These are phyloP conservation scores for Entomortierella chlamydospora DNA, from an alignment of 192 early-diverging fungal genomes.

Conservation along the genomic window DNA sequence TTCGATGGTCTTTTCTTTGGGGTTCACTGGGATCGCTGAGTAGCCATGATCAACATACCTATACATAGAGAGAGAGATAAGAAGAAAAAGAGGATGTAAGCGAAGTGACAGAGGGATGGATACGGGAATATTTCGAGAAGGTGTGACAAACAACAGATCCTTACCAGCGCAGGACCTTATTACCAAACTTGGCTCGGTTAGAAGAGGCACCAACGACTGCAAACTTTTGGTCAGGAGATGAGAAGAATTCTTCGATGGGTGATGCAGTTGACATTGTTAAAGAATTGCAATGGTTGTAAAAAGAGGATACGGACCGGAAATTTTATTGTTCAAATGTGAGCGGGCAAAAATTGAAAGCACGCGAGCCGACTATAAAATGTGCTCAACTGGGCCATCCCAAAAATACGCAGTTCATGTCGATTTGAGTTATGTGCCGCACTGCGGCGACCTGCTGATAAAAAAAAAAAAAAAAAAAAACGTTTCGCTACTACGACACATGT, in stretches of 20 bases:
- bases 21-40: slow-evolving; percentile 49
- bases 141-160: no score
- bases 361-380: no score
- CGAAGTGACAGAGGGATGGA: neutral
- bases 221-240: slow-evolving; percentile 60
- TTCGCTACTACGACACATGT: no score
- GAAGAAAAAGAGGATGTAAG: neutral
- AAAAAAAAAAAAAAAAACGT: no score
- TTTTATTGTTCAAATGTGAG: no score
- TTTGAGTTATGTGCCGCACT: no score
- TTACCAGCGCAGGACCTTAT: slow-evolving; percentile 88
- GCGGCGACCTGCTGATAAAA: no score
- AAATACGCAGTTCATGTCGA: no score
- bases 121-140: no score
- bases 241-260: slow-evolving; percentile 59
- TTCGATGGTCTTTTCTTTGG: slow-evolving; percentile 58
- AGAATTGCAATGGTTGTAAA: neutral
- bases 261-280: slow-evolving; percentile 18
- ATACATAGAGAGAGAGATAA: neutral
- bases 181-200: slow-evolving; percentile 83
- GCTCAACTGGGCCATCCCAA: no score
- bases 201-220: slow-evolving; percentile 86
- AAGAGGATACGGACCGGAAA: neutral
- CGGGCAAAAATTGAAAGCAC: no score
- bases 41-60: slow-evolving; percentile 51